Conservation (phyloP, 2,329 filamentous ascomycete genomes). For the Sordariomycetes sp. region DNA sequence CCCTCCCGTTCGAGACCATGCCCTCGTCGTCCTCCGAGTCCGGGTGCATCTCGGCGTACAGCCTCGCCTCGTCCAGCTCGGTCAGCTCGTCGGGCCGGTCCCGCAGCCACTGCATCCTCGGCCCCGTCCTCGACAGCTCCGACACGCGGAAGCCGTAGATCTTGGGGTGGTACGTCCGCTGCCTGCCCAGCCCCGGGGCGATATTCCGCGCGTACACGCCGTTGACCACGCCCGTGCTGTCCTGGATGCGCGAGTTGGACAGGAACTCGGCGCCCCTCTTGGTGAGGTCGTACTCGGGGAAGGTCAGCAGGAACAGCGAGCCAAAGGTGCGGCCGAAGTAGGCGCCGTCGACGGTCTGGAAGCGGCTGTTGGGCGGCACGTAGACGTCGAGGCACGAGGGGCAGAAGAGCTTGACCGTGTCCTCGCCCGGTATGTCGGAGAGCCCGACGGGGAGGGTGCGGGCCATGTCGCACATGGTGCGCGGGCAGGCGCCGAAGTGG, state of each 20-base stretch:
- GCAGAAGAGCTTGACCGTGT: conserved; percentile 97
- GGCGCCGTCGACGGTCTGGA: conserved; percentile 93
- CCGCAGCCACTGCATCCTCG: conserved; percentile 93
- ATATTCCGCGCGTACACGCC: conserved; percentile 81
- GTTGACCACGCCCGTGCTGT: conserved; percentile 56
- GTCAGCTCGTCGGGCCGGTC: conserved; percentile 70
- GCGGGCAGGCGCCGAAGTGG: conserved; percentile 93
- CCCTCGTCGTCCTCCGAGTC: conserved; percentile 45
- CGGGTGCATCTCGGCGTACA: conserved; percentile 39
- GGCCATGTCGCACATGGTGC: conserved; percentile 82
- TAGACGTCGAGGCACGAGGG: conserved; percentile 95
- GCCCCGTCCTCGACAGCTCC: conserved; percentile 79
- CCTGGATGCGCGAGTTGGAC: conserved; percentile 22
- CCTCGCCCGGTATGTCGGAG: conserved; percentile 88
- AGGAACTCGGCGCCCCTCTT: conserved; percentile 57
- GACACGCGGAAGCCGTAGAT: conserved; percentile 97
- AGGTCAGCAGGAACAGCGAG: conserved; percentile 95
- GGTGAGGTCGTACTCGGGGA: conserved; percentile 86
- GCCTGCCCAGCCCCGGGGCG: conserved; percentile 71
- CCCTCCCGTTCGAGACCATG: conserved; percentile 1
- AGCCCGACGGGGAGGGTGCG: conserved; percentile 88
- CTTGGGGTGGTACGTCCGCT: conserved; percentile 83
- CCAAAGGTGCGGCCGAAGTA: conserved; percentile 98
- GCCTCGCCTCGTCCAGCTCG: conserved; percentile 71
- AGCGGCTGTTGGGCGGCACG: conserved; percentile 91